Evolutionary conservation across 768 basidiomycete species (phyloP).

Genomic region (Hericium alpestre): DNA sequence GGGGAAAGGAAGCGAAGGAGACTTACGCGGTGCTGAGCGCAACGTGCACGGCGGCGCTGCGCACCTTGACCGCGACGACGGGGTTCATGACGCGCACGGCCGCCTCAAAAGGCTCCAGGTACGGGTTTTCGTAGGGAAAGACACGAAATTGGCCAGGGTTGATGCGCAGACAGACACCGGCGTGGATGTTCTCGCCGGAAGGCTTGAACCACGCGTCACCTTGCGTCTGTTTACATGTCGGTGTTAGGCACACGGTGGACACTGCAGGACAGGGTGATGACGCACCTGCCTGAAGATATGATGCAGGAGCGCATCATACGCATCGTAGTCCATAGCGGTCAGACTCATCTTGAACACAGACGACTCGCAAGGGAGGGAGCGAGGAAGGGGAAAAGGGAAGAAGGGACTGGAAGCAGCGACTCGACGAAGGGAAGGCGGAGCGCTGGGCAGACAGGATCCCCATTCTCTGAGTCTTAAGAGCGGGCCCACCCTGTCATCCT

Average conservation of each 20-base stretch:
- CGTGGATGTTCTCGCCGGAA: slow-evolving; percentile 69
- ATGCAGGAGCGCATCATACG: slow-evolving; percentile 69
- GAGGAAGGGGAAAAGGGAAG: slow-evolving; percentile 9
- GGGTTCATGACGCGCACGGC: slow-evolving; percentile 71
- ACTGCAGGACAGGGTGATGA: not conserved
- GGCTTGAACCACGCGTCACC: slow-evolving; percentile 83
- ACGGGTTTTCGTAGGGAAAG: slow-evolving; percentile 81
- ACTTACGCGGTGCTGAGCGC: slow-evolving; percentile 61
- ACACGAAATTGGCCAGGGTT: slow-evolving; percentile 62
- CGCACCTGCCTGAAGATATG: slow-evolving; percentile 66
- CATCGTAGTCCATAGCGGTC: slow-evolving; percentile 60
- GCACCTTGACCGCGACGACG: slow-evolving; percentile 73
- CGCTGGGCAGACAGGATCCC: not conserved
- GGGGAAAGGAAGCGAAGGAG: not conserved
- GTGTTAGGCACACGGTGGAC: slow-evolving; percentile 9
- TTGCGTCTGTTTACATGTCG: slow-evolving; percentile 46
- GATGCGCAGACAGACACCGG: slow-evolving; percentile 68
- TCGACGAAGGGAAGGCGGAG: not conserved
- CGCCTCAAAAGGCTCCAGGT: slow-evolving; percentile 71
- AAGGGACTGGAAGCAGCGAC: not conserved
- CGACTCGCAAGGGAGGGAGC: slow-evolving; percentile 4
- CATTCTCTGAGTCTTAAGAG: not conserved
- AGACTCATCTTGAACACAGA: not conserved
- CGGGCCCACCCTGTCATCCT: not conserved
- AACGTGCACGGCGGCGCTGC: slow-evolving; percentile 73